Evolutionary conservation across 805 yeast genomes (phyloP).

Genomic region (Wickerhamomyces tratensis): DNA sequence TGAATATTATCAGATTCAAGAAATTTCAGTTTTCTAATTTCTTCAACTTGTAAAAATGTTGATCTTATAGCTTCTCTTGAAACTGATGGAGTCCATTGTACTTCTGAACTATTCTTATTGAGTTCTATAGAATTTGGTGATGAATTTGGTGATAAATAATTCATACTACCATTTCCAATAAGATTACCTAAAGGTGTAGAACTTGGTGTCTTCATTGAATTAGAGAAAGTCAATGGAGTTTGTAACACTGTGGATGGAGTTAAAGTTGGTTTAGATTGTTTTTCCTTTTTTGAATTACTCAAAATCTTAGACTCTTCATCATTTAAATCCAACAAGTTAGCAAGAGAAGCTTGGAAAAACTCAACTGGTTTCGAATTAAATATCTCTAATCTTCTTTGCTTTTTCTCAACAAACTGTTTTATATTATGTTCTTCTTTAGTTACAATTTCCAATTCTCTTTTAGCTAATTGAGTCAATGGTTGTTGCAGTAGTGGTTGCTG

Average conservation of each 20-base stretch:
- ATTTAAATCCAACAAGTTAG: conserved; percentile 14
- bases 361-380: conserved; percentile 12
- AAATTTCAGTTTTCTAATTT: conserved; percentile 11
- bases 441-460: conserved; percentile 16
- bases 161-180: conserved; percentile 1
- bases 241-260: conserved; percentile 20
- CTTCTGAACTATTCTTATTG: conserved; percentile 2
- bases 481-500: background rate
- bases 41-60: conserved; percentile 10
- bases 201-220: conserved; percentile 15
- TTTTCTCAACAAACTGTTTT: conserved; percentile 11
- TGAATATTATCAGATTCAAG: conserved; percentile 1
- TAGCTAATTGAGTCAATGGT: conserved; percentile 9
- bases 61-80: conserved; percentile 15
- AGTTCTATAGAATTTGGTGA: conserved; percentile 8
- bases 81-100: conserved; percentile 15
- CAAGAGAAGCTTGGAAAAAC: conserved; percentile 17
- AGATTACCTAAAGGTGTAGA: conserved; percentile 5
- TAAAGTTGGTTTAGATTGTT: conserved; percentile 9
- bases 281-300: conserved; percentile 7
- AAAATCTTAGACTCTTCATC: conserved; percentile 17
- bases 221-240: conserved; percentile 19
- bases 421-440: conserved; percentile 9
- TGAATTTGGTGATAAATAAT: conserved; percentile 16
- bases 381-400: conserved; percentile 13